Evolutionary conservation across 139 green algal genomes (phyloP), one percentile per base, ranked within the genome.

Genomic region (Volvox reticuliferus): DNA sequence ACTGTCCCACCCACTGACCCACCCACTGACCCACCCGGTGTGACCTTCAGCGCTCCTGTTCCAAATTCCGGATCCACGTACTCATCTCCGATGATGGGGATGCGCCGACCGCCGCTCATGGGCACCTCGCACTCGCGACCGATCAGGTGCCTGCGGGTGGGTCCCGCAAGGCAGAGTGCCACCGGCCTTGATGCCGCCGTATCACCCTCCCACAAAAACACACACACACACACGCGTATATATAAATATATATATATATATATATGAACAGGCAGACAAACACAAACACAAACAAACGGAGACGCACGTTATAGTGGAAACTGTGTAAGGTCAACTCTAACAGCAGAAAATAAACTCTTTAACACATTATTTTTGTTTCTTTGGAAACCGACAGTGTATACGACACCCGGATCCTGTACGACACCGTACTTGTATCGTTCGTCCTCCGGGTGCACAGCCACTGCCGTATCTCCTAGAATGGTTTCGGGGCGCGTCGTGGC

Each of bases 401-500:
- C 44, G 44, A 55, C 5, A 55, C 44, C 44, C 44, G 65, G 2
- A 3, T 73, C 65, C 9, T 30, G 65, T 73, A 73, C 65, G 65
- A 73, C 37, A 84, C 30, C 86, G 17, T 65, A 91, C 86, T 96
- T 97, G 93, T 98, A 99, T 3, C 96, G 93, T 30, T 92, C 77
- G 90, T 99, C 98, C 44, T 98, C 97, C 18, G 98, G 98, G 94
- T 99, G 96, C 69, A 99, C 98, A 0, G 98, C 98, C 32, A 99
- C 98, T 0, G 98, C 98, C 14, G 97, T 99, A 91, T 99, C 98
- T 16, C 98, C 98, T 36, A 99, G 93, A 87, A 99, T 99, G 73
- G 98, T 99, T 92, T 99, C 98, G 12, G 96, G 96, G 16, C 98
- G 95, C 1, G 98, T 99, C 33, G 98, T 99, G 78, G 98, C 98